Conservation (phyloP, 768 basidiomycete genomes). For the Lactarius trivialis region DNA sequence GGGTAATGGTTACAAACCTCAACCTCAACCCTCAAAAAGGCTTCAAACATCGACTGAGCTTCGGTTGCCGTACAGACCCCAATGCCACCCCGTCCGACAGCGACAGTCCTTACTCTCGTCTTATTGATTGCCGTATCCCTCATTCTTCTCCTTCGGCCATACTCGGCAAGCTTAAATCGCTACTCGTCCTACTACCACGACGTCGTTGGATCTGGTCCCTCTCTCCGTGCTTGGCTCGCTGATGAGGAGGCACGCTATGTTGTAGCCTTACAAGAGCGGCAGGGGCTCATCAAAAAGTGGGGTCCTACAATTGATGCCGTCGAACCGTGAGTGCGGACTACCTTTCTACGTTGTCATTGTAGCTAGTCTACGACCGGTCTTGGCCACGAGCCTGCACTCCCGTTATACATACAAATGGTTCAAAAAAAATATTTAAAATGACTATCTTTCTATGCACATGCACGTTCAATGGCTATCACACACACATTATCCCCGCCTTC, state of each 20-base stretch:
- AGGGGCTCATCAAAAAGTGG: slow-evolving; percentile 9
- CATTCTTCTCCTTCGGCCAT: neutral
- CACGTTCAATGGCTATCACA: too few relatives aligned
- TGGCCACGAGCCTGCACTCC: too few relatives aligned
- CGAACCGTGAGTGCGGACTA: neutral
- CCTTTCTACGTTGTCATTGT: too few relatives aligned
- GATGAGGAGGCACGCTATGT: slow-evolving; percentile 7
- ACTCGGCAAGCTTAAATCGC: neutral
- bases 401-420: too few relatives aligned
- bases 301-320: neutral
- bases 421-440: too few relatives aligned
- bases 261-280: neutral
- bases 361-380: too few relatives aligned
- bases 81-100: slow-evolving; percentile 1
- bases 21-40: too few relatives aligned
- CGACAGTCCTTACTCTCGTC: neutral
- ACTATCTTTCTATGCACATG: too few relatives aligned
- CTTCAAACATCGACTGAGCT: too few relatives aligned
- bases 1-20: too few relatives aligned
- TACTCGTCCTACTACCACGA: slow-evolving; percentile 4
- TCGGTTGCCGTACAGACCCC: too few relatives aligned
- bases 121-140: neutral
- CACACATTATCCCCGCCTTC: neutral
- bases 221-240: slow-evolving; percentile 1
- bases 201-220: neutral